Conservation (phyloP, 139 green algal genomes). For the Chlorella ohadii region DNA sequence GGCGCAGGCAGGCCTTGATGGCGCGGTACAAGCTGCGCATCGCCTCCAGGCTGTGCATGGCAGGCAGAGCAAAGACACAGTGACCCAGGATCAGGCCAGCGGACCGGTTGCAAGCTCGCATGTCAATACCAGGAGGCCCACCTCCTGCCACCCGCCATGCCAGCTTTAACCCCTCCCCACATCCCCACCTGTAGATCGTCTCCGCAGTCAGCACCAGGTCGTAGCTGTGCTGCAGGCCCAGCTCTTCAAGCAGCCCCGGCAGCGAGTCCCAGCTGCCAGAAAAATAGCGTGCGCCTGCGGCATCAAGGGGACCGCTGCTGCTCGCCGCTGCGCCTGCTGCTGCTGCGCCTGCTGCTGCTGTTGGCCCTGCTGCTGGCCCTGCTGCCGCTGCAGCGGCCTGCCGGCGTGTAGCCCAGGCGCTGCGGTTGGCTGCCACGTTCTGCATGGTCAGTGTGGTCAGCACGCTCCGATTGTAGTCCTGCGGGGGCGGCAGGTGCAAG, state of each 20-base stretch:
- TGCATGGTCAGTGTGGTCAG: slow-evolving; percentile 71
- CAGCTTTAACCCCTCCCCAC: too few relatives aligned
- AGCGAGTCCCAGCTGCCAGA: slow-evolving; percentile 72
- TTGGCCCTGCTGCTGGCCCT: not conserved
- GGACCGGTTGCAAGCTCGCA: too few relatives aligned
- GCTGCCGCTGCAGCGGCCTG: not conserved
- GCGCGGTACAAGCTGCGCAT: slow-evolving; percentile 66
- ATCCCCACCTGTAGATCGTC: slow-evolving; percentile 77
- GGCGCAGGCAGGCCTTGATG: slow-evolving; percentile 61
- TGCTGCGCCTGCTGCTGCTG: not conserved
- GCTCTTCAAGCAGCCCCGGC: slow-evolving; percentile 41
- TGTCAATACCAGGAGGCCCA: too few relatives aligned
- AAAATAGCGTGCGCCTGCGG: slow-evolving; percentile 55
- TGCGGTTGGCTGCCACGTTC: slow-evolving; percentile 68
- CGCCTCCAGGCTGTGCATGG: slow-evolving; percentile 19
- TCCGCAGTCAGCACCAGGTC: slow-evolving; percentile 88
- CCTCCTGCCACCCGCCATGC: too few relatives aligned
- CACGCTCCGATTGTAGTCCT: slow-evolving; percentile 91
- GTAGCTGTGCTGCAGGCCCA: slow-evolving; percentile 56
- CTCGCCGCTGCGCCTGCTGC: not conserved
- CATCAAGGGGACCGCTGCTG: not conserved
- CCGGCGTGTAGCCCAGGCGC: slow-evolving; percentile 12
- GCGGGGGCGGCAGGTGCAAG: not conserved
- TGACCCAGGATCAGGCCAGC: too few relatives aligned
- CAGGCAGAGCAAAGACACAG: too few relatives aligned